Evolutionary conservation across 495 filamentous ascomycete species (phyloP).

Genomic region (Xylaria sp.): DNA sequence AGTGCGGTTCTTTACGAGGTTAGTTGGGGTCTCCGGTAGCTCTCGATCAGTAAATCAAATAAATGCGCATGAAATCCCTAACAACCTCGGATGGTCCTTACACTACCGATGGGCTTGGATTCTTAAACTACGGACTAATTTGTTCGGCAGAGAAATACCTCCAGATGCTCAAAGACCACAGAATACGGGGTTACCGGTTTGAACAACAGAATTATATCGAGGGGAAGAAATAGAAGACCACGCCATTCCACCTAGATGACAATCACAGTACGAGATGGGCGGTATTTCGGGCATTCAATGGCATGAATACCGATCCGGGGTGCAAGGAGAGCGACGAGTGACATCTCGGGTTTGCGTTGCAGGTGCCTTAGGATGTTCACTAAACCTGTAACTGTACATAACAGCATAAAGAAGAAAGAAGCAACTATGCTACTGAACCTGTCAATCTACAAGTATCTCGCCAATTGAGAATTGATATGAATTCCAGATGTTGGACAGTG

Average conservation of each 20-base stretch:
- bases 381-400: constrained; percentile 24
- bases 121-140: constrained; percentile 29
- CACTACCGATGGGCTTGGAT: neutral
- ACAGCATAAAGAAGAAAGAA: constrained; percentile 11
- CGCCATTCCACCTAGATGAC: neutral
- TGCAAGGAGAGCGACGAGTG: constrained; percentile 9
- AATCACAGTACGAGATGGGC: neutral
- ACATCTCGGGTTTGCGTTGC: constrained; percentile 8
- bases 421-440: constrained; percentile 6
- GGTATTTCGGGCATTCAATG: constrained; percentile 6
- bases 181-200: constrained; percentile 88
- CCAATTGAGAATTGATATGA: neutral
- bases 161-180: constrained; percentile 81
- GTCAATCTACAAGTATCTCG: constrained; percentile 8
- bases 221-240: constrained; percentile 47
- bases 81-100: neutral
- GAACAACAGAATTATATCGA: constrained; percentile 87
- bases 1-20: constrained; percentile 93
- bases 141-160: constrained; percentile 81
- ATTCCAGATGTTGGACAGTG: neutral
- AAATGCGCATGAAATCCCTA: neutral
- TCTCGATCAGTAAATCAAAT: neutral
- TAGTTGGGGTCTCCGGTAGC: constrained; percentile 43
- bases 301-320: neutral
- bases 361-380: constrained; percentile 8